Base-by-base conservation (phyloP, 2,329 filamentous ascomycete genomes). In the Colletotrichum sidae region DNA sequence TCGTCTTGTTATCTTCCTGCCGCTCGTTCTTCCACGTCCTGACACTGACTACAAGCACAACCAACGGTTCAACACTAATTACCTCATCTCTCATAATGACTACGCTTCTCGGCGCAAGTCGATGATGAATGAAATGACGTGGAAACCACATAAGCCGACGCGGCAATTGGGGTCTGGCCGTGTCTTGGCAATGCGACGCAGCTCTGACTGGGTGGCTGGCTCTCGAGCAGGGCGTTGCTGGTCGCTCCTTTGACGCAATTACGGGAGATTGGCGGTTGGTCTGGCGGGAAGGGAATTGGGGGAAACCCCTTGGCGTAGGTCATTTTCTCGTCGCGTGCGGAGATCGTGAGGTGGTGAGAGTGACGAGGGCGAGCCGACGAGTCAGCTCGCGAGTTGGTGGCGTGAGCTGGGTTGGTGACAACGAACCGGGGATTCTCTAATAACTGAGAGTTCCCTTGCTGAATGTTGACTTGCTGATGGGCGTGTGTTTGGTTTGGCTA, bases 181-280 rank as follows among this genome's bases (percentile, higher is more conserved):
- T 2, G 45, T n/a, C 55, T 57, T 50, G 45, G 45, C 37, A 57
- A 57, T 57, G 55, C 9, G 6, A 57, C 37, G 41, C 45, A 8
- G 41, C 25, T 13, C 53, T 51, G 9, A 13, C 3, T 41, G 6
- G 38, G 38, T 13, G 38, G 38, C 6, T 41, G 38, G 13, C 25
- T 25, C 25, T 25, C 25, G 25, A 25, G 25, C 25, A 25, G 25
- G 25, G 25, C 25, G 25, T 25, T 25, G 25, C 25, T 25, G 25
- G 25, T 25, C 25, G 25, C 4, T 25, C 15, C 34, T 45, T 50
- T 50, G 55, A 50, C 55, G 45, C 55, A 57, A 57, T 50, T 57
- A 57, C 55, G 55, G 55, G 45, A 57, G 55, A 35, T 50, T 15
- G 3, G 55, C 45, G 12, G 8, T 6, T 25, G 13, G 45, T 17